Percentiles rank a stretch among this genome's conserved stretches.
These are phyloP conservation scores for Ascomycota sp. DNA, from an alignment of 2,329 filamentous ascomycete genomes.

Conservation along the genomic window DNA sequence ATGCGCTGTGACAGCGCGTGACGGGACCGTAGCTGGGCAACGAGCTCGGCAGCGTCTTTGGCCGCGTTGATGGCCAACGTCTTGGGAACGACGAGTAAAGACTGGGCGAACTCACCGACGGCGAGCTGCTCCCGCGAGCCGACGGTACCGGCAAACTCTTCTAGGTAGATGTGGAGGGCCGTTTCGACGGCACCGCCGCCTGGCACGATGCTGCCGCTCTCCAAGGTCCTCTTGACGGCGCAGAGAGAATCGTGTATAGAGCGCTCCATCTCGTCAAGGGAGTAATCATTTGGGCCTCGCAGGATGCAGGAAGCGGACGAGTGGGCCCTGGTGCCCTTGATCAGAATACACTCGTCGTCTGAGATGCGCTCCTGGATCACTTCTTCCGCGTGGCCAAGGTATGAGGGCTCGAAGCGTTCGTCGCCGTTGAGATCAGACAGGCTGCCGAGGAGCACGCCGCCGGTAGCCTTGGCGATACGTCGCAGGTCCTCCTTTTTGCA, in stretches of 20 bases:
- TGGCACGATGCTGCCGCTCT: slow-evolving; percentile 91
- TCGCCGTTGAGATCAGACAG: slow-evolving; percentile 94
- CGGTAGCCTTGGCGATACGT: slow-evolving; percentile 88
- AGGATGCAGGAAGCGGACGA: slow-evolving; percentile 92
- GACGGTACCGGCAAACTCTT: slow-evolving; percentile 95
- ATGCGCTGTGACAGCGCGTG: slow-evolving; percentile 89
- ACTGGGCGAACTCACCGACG: slow-evolving; percentile 91
- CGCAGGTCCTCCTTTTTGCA: slow-evolving; percentile 98
- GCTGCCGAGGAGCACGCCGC: slow-evolving; percentile 79
- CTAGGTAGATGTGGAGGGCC: slow-evolving; percentile 95
- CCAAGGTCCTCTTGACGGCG: slow-evolving; percentile 89
- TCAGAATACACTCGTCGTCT: slow-evolving; percentile 91
- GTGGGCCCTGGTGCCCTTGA: slow-evolving; percentile 89
- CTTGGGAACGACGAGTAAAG: slow-evolving; percentile 86
- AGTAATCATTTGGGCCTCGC: slow-evolving; percentile 86
- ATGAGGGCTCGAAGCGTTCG: slow-evolving; percentile 83
- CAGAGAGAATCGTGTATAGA: slow-evolving; percentile 93
- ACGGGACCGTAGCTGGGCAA: slow-evolving; percentile 82
- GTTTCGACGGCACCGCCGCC: slow-evolving; percentile 95
- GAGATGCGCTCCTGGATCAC: slow-evolving; percentile 97
- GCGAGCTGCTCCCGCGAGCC: slow-evolving; percentile 93
- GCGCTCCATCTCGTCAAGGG: slow-evolving; percentile 96
- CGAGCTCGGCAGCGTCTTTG: slow-evolving; percentile 87
- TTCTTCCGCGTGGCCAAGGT: slow-evolving; percentile 81
- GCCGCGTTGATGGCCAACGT: slow-evolving; percentile 93